These are phyloP conservation scores for Lolium multiflorum DNA, from an alignment of 176 grass and related monocot species.

Conservation along the genomic window DNA sequence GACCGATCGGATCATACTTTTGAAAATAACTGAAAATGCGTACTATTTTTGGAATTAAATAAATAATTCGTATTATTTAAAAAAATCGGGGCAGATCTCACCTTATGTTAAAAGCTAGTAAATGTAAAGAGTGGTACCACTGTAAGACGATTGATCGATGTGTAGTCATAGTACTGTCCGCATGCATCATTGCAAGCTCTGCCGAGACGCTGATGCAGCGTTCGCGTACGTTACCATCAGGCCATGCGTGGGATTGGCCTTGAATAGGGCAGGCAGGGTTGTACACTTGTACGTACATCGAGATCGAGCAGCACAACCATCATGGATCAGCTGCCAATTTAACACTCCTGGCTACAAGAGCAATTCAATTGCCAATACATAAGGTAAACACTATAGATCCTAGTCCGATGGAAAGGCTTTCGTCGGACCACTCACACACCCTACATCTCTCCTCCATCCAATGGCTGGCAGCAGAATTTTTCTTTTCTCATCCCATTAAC, in stretches of 20 bases:
- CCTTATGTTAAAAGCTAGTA: conserved; percentile 41
- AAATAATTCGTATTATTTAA: no score
- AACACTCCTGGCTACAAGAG: background rate
- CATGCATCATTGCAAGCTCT: conserved; percentile 15
- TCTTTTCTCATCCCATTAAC: no score
- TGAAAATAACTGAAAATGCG: no score
- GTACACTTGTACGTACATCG: no score
- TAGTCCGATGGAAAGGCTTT: no score
- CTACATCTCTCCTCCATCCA: no score
- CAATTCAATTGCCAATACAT: no score
- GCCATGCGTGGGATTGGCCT: conserved; percentile 27
- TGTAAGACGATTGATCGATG: background rate
- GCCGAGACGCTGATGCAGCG: conserved; percentile 16
- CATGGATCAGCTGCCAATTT: background rate
- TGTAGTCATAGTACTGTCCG: conserved; percentile 8
- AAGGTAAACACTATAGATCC: no score
- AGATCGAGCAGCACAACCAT: background rate
- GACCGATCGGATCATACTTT: no score
- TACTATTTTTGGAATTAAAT: no score
- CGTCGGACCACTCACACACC: no score
- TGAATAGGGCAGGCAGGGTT: background rate
- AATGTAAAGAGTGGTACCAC: background rate
- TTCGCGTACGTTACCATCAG: conserved; percentile 8
- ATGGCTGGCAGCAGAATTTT: no score
- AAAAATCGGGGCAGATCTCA: conserved; percentile 36